These are phyloP conservation scores for Diutina ranongensis DNA, from an alignment of 1,139 yeast genomes.

Conservation along the genomic window DNA sequence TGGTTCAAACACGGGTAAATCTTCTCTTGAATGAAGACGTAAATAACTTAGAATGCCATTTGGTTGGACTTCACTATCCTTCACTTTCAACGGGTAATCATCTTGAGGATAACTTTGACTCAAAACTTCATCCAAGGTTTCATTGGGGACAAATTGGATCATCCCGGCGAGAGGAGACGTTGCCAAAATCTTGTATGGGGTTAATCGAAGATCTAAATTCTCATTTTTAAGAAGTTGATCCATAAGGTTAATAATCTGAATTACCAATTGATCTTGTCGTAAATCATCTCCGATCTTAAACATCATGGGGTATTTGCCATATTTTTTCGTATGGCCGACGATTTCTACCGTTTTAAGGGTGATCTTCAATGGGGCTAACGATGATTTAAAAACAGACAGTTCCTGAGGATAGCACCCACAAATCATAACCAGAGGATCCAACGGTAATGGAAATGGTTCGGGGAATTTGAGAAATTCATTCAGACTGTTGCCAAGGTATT, in stretches of 20 bases:
- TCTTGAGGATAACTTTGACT: conserved; percentile 32
- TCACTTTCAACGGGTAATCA: conserved; percentile 5
- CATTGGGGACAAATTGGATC: conserved; percentile 86
- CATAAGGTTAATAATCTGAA: conserved; percentile 86
- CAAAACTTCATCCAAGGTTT: conserved; percentile 74
- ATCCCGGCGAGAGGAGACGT: conserved; percentile 88
- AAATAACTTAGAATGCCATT: conserved; percentile 66
- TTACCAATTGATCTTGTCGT: conserved; percentile 91
- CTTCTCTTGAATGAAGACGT: conserved; percentile 38
- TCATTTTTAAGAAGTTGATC: conserved; percentile 82
- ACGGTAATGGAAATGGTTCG: conserved; percentile 54
- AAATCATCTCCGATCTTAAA: conserved; percentile 94
- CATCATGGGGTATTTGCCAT: conserved; percentile 69
- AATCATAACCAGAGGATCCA: conserved; percentile 56
- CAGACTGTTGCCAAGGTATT: conserved; percentile 27
- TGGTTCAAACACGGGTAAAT: conserved; percentile 15
- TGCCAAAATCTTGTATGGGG: conserved; percentile 85
- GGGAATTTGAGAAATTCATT: conserved; percentile 30
- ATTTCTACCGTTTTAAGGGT: conserved; percentile 52
- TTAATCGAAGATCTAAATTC: conserved; percentile 75
- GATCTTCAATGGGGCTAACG: conserved; percentile 78
- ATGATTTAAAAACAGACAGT: conserved; percentile 80
- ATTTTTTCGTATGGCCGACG: conserved; percentile 21
- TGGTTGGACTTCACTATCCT: conserved; percentile 8
- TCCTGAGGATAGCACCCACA: conserved; percentile 74